Conservation (phyloP, 2,329 filamentous ascomycete genomes). For the Trichoderma sp. region DNA sequence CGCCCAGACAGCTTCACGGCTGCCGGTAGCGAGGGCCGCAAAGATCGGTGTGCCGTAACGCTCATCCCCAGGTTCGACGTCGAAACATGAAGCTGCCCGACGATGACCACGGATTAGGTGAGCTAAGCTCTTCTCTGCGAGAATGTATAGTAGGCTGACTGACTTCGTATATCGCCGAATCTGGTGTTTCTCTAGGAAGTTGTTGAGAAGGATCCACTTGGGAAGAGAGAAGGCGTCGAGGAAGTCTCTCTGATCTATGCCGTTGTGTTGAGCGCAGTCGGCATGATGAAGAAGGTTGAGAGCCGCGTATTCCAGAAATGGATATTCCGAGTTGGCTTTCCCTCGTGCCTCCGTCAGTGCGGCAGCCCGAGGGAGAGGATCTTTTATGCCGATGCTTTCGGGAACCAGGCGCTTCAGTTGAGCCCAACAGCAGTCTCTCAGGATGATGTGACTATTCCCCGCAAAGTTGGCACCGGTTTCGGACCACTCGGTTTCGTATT, state of each 20-base stretch:
- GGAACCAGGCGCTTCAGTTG: background rate
- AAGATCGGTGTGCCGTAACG: constrained; percentile 15
- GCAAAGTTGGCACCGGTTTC: background rate
- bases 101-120: background rate
- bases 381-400: background rate
- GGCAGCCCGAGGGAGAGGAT: background rate
- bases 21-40: background rate
- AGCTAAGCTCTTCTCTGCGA: background rate
- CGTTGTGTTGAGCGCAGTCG: background rate
- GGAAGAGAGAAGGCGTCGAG: background rate
- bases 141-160: background rate
- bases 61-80: background rate
- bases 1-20: background rate
- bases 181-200: background rate
- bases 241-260: background rate
- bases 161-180: background rate
- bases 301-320: constrained; percentile 7
- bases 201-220: background rate
- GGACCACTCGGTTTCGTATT: constrained; percentile 34
- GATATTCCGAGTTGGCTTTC: background rate
- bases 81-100: background rate
- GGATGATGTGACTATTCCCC: background rate
- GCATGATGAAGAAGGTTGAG: background rate
- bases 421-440: background rate
- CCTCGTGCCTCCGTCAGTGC: background rate